These are phyloP conservation scores for Acmispon strigosus DNA, from an alignment of 306 rosid species.

Conservation along the genomic window DNA sequence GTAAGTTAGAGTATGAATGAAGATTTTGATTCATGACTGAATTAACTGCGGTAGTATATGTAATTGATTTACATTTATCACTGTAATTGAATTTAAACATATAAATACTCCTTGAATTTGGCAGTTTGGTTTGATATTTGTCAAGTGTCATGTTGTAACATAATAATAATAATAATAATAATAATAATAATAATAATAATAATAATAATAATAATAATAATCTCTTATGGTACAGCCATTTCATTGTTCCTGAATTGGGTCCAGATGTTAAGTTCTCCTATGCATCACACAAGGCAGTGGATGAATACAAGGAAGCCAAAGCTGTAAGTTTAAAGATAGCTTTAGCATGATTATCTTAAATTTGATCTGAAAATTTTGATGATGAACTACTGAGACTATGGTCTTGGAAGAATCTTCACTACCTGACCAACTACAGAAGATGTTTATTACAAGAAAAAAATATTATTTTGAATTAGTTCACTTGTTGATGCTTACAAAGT, in stretches of 20 bases:
- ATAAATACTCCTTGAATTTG: not conserved
- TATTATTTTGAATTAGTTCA: not conserved
- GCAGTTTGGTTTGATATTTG: conserved; percentile 8
- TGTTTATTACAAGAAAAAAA: not conserved
- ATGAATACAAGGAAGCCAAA: conserved; percentile 77
- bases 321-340: conserved; percentile 46
- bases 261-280: conserved; percentile 73
- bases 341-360: not conserved
- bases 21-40: not conserved
- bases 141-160: not conserved
- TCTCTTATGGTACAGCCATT: conserved; percentile 56
- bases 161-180: not conserved
- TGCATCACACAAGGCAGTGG: conserved; percentile 81
- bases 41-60: not conserved
- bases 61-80: not conserved
- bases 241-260: conserved; percentile 80
- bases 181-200: not conserved
- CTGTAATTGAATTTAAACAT: not conserved
- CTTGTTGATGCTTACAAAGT: not conserved
- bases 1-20: not conserved
- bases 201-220: not conserved
- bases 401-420: not conserved
- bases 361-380: not conserved
- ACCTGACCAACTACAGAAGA: not conserved
- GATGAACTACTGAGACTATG: not conserved